A percentile compares a stretch with the other conserved stretches of the same genome.
phyloP scores from a whole-genome alignment of 371 early-diverging fungal genomes.

The Cokeromyces recurvatus region DNA sequence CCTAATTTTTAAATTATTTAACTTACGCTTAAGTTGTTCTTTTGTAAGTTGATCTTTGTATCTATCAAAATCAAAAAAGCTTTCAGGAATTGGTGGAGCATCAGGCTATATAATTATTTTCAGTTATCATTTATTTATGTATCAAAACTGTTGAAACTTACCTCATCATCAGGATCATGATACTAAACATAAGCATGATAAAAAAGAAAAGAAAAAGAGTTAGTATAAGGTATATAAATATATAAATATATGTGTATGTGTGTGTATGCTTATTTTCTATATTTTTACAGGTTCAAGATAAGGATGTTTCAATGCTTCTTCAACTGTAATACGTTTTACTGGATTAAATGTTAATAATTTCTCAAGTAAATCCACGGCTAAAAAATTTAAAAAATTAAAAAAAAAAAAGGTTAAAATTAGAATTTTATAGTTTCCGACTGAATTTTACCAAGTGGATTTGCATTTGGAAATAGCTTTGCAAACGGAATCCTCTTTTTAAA shows the following conservation, averaged over 20 bases:
- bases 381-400: background rate
- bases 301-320: conserved; percentile 88
- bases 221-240: background rate
- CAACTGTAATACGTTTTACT: conserved; percentile 86
- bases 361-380: conserved; percentile 87
- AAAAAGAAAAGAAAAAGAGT: too few relatives aligned
- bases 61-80: conserved; percentile 87
- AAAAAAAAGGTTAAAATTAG: background rate
- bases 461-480: conserved; percentile 73
- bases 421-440: too few relatives aligned
- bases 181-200: conserved; percentile 51
- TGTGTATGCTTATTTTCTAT: too few relatives aligned
- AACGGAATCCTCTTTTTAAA: conserved; percentile 89
- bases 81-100: conserved; percentile 72
- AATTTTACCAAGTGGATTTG: conserved; percentile 59
- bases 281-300: conserved; percentile 59
- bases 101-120: conserved; percentile 45
- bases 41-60: conserved; percentile 81
- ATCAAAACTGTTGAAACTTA: too few relatives aligned
- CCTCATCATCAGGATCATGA: conserved; percentile 81
- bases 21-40: conserved; percentile 75
- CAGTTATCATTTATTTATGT: too few relatives aligned
- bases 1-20: background rate
- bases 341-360: conserved; percentile 94
- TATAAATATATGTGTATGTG: too few relatives aligned